Percentiles rank a stretch among this genome's conserved stretches.
phyloP scores from a whole-genome alignment of 345 rosid genomes.

The Eutrema heterophyllum region DNA sequence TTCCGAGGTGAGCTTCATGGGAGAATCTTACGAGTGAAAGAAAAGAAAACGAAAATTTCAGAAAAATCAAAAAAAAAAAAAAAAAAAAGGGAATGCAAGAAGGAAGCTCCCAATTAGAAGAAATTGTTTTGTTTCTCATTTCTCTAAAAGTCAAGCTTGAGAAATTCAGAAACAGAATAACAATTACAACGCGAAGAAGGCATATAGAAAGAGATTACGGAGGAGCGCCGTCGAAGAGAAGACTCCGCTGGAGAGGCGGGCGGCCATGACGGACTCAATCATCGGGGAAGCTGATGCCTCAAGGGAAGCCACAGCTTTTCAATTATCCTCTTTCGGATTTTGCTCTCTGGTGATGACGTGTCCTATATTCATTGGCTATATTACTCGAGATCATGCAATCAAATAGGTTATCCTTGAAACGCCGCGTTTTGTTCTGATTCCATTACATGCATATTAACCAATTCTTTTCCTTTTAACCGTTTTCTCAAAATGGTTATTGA shows the following conservation, averaged over 20 bases:
- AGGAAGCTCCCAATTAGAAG: neutral
- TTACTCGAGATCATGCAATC: neutral
- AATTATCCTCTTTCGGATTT: conserved; percentile 8
- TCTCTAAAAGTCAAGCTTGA: neutral
- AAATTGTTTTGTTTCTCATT: no score
- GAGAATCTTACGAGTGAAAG: neutral
- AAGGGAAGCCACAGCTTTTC: neutral
- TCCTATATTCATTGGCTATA: neutral
- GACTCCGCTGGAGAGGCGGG: conserved; percentile 36
- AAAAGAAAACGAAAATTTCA: no score
- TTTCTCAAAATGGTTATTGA: no score
- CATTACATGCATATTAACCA: neutral
- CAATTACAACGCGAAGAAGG: neutral
- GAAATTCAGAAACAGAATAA: neutral
- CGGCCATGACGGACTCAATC: conserved; percentile 58
- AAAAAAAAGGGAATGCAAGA: no score
- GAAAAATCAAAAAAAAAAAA: no score
- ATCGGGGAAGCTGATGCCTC: conserved; percentile 27
- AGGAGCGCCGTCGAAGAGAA: conserved; percentile 45
- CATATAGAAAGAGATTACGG: conserved; percentile 32
- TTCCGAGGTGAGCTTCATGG: neutral
- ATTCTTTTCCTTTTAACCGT: neutral
- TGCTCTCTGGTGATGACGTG: conserved; percentile 10
- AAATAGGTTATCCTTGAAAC: conserved; percentile 2
- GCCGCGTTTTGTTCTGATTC: neutral